Base-by-base conservation (phyloP, 352 stramenopile species). In the Blastocystis sp. region DNA sequence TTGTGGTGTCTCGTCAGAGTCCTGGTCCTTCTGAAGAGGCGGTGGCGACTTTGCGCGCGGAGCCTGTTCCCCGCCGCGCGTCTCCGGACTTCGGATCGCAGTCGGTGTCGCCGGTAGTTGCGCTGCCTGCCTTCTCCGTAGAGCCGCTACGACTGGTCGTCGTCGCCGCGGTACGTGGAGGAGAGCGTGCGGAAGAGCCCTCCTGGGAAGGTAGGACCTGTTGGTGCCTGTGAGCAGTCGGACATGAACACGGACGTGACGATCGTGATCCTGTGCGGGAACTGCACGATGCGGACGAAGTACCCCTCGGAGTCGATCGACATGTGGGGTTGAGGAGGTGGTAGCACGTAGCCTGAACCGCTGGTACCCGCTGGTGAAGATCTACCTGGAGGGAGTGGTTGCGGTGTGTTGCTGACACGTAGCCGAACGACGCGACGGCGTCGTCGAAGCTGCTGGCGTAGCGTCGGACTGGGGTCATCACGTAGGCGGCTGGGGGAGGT, bases 231-330 rank as follows among this genome's bases (percentile, higher is more conserved):
- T 47, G 1, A 20, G 7, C 8, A 73, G 62, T 29, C 62, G 23
- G 39, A 47, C 20, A 84, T 84, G 73, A 84, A 84, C 39, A 53
- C 62, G 54, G 73, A 84, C 4, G 26, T 84, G 18, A 84, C 73
- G 20, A 84, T 84, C 20, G 29, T 84, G n/a, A 84, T 84, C 29
- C 26, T 84, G 5, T 84, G 73, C 39, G 73, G 73, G 20, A 84
- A 84, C 54, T 84, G 73, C 53, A 69, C 47, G 5, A 66, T 84
- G 73, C 34, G 23, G 5, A 84, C 73, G 3, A 84, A 84, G 53
- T 84, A 68, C 39, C 73, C 73, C 13, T 84, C 73, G 20, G 73
- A 84, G 26, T 84, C 73, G 15, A 84, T 84, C 50, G 73, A 84
- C 56, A 66, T 84, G 73, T 84, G 9, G 3, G 2, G 3, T 0